Percentiles rank a stretch among this genome's conserved stretches.
Evolutionary conservation across 2,329 filamentous ascomycete species (phyloP).

Genomic region (Stagonosporopsis chrysanthemi): DNA sequence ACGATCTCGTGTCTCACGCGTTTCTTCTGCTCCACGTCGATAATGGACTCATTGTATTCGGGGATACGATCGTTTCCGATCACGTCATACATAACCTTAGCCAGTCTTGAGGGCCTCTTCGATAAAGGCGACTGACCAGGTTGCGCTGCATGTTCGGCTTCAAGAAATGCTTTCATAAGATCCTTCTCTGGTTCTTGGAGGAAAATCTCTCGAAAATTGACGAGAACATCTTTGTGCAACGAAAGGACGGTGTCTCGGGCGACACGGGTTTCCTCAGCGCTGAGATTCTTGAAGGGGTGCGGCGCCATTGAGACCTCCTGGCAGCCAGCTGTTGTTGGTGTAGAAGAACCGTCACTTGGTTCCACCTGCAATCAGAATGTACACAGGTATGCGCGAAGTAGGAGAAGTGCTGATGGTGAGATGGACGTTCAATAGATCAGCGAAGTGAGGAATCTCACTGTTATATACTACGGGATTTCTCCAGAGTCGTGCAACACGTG

Average conservation of each 20-base stretch:
- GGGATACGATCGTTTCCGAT: slow-evolving; percentile 60
- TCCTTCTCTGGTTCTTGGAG: slow-evolving; percentile 60
- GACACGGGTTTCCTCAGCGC: slow-evolving; percentile 61
- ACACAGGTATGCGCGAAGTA: background rate
- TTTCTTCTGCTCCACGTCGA: slow-evolving; percentile 56
- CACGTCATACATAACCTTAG: slow-evolving; percentile 64
- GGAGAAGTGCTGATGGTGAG: background rate
- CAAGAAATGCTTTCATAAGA: slow-evolving; percentile 57
- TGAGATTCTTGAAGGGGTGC: slow-evolving; percentile 65
- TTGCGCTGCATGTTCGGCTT: slow-evolving; percentile 54
- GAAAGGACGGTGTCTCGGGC: slow-evolving; percentile 60
- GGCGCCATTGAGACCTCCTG: slow-evolving; percentile 42
- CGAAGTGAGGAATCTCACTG: background rate
- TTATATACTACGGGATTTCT: slow-evolving; percentile 10
- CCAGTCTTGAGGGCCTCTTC: slow-evolving; percentile 58
- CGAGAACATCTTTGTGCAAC: slow-evolving; percentile 44
- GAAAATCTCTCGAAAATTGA: slow-evolving; percentile 60
- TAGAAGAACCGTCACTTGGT: background rate
- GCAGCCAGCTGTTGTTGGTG: background rate
- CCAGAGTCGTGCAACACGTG: slow-evolving; percentile 1
- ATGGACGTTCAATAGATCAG: background rate
- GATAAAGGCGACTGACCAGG: slow-evolving; percentile 50
- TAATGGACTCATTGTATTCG: slow-evolving; percentile 63
- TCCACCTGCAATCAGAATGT: background rate
- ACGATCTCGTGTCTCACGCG: slow-evolving; percentile 56